These are phyloP conservation scores for Cicer arietinum DNA, from an alignment of 306 rosid genomes.

Conservation along the genomic window DNA sequence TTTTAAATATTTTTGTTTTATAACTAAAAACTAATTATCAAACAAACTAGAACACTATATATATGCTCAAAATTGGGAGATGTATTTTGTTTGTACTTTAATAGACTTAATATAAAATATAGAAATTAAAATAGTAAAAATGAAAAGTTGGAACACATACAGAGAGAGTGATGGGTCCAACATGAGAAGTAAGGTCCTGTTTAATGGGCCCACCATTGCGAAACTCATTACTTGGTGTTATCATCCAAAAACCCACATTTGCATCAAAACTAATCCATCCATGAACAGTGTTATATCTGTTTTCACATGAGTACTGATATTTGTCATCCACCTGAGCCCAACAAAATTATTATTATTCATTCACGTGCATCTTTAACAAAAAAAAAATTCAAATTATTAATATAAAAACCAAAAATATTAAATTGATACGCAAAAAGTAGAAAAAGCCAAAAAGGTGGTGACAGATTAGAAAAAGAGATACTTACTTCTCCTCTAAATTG, in stretches of 20 bases:
- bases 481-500: constrained; percentile 81
- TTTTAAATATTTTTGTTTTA: not conserved
- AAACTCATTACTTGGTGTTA: constrained; percentile 76
- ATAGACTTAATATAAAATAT: too few species aligned
- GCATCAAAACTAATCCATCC: constrained; percentile 71
- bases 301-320: constrained; percentile 76
- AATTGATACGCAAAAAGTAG: not conserved
- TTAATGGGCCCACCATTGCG: constrained; percentile 82
- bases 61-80: not conserved
- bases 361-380: constrained; percentile 25
- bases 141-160: constrained; percentile 41
- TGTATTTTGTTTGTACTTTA: not conserved
- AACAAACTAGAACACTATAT: not conserved
- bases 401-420: not conserved
- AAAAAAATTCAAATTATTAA: too few species aligned
- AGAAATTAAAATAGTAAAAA: too few species aligned
- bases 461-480: not conserved
- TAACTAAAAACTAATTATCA: not conserved
- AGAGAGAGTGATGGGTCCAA: constrained; percentile 71
- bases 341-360: constrained; percentile 20
- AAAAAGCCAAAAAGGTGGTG: not conserved
- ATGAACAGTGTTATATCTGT: constrained; percentile 63
- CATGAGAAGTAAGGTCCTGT: constrained; percentile 93
- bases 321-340: constrained; percentile 88
- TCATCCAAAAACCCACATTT: constrained; percentile 79